These are phyloP conservation scores for Saccharomyces jurei DNA, from an alignment of 805 yeast genomes.

Conservation along the genomic window DNA sequence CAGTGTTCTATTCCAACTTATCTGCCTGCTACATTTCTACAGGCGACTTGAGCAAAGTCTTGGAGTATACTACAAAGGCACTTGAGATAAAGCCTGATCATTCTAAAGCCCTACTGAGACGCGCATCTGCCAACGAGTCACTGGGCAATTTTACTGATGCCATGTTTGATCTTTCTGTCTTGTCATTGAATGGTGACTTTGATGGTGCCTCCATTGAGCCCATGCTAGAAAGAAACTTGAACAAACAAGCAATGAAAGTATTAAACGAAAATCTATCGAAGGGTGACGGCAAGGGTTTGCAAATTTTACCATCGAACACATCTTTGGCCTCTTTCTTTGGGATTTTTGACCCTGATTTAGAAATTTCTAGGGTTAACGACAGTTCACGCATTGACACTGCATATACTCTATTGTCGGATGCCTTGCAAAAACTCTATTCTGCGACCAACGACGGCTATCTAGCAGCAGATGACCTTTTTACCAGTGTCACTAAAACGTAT, in stretches of 20 bases:
- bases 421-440: constrained; percentile 46
- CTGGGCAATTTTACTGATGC: constrained; percentile 75
- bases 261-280: constrained; percentile 42
- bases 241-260: constrained; percentile 63
- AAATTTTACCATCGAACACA: constrained; percentile 69
- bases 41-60: constrained; percentile 70
- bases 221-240: constrained; percentile 79
- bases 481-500: constrained; percentile 50
- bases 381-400: constrained; percentile 54
- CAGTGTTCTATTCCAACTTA: constrained; percentile 88
- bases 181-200: constrained; percentile 78
- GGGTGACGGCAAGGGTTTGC: constrained; percentile 30
- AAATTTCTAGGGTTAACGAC: constrained; percentile 39
- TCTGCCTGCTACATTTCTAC: constrained; percentile 91
- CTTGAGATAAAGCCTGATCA: constrained; percentile 81
- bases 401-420: constrained; percentile 50
- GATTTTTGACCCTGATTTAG: constrained; percentile 55
- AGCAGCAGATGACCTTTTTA: constrained; percentile 35
- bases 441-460: constrained; percentile 34
- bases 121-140: constrained; percentile 87
- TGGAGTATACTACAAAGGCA: constrained; percentile 83
- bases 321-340: constrained; percentile 81
- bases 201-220: constrained; percentile 69
- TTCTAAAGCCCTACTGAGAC: constrained; percentile 82
- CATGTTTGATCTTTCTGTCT: constrained; percentile 82